phyloP scores from a whole-genome alignment of 352 stramenopile species.

The Phytophthora crassamura region DNA sequence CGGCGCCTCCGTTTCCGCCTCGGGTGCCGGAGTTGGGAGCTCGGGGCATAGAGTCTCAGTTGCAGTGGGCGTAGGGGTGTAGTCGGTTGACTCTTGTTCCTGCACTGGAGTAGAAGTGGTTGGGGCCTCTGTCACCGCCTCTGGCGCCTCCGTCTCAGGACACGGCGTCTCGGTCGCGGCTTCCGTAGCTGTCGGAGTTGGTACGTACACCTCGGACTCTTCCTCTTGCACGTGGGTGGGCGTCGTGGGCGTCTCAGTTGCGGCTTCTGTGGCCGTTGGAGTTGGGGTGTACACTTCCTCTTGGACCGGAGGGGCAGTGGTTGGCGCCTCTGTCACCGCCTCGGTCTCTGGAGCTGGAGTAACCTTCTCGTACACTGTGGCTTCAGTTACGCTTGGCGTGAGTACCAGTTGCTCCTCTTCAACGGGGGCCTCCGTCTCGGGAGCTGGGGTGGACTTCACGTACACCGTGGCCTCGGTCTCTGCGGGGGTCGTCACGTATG shows the following conservation, averaged over 20 bases:
- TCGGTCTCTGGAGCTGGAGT: constrained; percentile 19
- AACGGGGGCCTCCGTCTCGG: neutral
- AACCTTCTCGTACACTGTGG: neutral
- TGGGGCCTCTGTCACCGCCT: constrained; percentile 11
- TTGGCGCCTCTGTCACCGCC: neutral
- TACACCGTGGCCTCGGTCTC: neutral
- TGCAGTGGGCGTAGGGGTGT: constrained; percentile 4
- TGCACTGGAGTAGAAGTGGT: neutral
- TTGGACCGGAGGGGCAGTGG: neutral
- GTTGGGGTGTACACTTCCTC: constrained; percentile 2
- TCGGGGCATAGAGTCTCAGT: constrained; percentile 27
- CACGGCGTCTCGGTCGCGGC: neutral
- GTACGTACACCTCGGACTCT: constrained; percentile 2
- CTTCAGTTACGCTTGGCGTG: constrained; percentile 4
- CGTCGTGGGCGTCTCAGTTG: neutral
- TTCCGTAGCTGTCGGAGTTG: neutral
- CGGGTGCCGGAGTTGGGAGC: constrained; percentile 11
- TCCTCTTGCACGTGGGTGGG: neutral
- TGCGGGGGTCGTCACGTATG: neutral
- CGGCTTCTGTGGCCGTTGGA: constrained; percentile 3
- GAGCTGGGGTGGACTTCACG: neutral
- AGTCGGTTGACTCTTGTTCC: neutral
- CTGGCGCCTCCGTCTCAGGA: neutral
- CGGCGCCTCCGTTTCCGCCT: constrained; percentile 1
- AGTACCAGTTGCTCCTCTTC: constrained; percentile 4